Evolutionary conservation across 495 filamentous ascomycete species (phyloP).

Genomic region (Apiosordaria backusii): DNA sequence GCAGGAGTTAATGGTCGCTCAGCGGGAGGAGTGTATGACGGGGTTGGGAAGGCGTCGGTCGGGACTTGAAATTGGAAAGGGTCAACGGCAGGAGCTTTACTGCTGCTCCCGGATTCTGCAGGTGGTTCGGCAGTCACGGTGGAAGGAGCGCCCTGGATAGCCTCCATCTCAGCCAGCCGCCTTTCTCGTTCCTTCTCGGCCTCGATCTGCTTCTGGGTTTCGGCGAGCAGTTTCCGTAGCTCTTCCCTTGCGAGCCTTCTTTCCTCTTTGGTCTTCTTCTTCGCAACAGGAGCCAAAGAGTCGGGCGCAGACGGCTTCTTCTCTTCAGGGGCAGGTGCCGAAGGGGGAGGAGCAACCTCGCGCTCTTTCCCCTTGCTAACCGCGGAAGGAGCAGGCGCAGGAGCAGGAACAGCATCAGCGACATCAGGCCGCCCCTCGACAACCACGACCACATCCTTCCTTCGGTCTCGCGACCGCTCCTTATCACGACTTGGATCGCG

Average conservation of each 20-base stretch:
- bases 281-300: neutral
- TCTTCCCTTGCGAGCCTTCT: slow-evolving; percentile 26
- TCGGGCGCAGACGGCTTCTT: neutral
- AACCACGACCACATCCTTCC: neutral
- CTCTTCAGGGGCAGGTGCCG: slow-evolving; percentile 6
- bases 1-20: slow-evolving; percentile 34
- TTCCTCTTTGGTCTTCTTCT: slow-evolving; percentile 28
- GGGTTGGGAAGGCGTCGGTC: slow-evolving; percentile 46
- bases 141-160: slow-evolving; percentile 1
- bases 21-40: slow-evolving; percentile 33
- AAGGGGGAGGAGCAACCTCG: neutral
- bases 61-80: slow-evolving; percentile 51
- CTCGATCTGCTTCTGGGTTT: slow-evolving; percentile 29
- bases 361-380: neutral
- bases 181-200: slow-evolving; percentile 26
- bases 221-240: slow-evolving; percentile 25
- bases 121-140: neutral
- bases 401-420: neutral
- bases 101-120: slow-evolving; percentile 11
- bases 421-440: neutral
- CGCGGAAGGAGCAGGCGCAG: neutral
- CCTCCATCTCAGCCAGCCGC: slow-evolving; percentile 18
- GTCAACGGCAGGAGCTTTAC: slow-evolving; percentile 32
- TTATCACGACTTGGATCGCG: slow-evolving; percentile 18
- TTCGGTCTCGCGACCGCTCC: slow-evolving; percentile 11